Evolutionary conservation across 1,284 basidiomycete genomes (phyloP).

Genomic region (Inonotus obliquus): DNA sequence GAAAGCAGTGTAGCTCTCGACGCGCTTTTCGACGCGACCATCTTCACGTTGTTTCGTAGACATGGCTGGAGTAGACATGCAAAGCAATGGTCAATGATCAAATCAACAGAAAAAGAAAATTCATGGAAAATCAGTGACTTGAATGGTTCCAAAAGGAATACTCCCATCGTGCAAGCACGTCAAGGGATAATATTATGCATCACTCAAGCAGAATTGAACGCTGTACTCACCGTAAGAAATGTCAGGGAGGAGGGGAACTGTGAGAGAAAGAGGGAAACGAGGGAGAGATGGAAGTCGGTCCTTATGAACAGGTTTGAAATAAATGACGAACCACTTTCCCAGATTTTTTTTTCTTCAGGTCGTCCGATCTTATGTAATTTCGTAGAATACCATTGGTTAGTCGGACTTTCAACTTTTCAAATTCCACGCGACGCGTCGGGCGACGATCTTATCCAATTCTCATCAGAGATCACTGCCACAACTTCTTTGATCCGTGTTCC

Average conservation of each 20-base stretch:
- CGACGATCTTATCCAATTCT: neutral
- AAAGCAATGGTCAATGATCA: neutral
- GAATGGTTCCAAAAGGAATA: constrained; percentile 69
- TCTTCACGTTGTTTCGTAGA: constrained; percentile 41
- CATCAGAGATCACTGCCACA: neutral
- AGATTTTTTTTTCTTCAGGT: neutral
- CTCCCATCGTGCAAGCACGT: constrained; percentile 56
- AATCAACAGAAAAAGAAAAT: neutral
- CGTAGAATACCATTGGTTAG: neutral
- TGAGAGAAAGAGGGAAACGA: neutral
- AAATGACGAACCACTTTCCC: neutral
- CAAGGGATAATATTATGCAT: constrained; percentile 31
- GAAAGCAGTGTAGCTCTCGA: constrained; percentile 90
- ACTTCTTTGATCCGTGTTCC: no score
- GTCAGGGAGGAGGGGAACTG: neutral
- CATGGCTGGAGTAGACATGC: constrained; percentile 25
- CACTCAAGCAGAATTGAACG: neutral
- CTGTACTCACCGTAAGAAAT: constrained; percentile 2
- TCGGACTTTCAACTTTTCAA: neutral
- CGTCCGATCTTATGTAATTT: constrained; percentile 12
- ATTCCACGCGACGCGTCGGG: neutral
- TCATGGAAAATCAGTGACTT: constrained; percentile 58
- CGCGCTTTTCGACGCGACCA: constrained; percentile 77
- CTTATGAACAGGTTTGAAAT: neutral
- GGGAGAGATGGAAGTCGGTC: neutral